Percentiles rank a stretch among this genome's conserved stretches.
phyloP scores from a whole-genome alignment of 192 early-diverging fungal species.

The Thamnidium elegans region DNA sequence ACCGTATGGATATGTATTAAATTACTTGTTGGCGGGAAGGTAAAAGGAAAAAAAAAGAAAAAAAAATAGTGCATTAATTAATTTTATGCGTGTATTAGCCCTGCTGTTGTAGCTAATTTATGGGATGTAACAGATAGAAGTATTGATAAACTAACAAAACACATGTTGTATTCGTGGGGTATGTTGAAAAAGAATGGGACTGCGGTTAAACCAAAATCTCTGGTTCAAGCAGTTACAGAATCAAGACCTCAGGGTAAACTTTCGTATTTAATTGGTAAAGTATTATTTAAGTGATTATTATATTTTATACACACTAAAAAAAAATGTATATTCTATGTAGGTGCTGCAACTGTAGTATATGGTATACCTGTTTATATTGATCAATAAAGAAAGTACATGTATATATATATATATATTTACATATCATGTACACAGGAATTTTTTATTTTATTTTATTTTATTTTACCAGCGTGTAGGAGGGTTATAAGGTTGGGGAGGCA shows the following conservation, averaged over 20 bases:
- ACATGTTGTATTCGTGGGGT: slow-evolving; percentile 72
- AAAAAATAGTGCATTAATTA: not conserved
- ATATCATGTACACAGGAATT: not conserved
- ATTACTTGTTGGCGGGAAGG: slow-evolving; percentile 87
- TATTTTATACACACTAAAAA: no score
- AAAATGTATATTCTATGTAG: no score
- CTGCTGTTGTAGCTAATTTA: slow-evolving; percentile 85
- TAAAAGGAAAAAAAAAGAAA: slow-evolving; percentile 23
- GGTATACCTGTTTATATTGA: slow-evolving; percentile 64
- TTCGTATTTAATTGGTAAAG: slow-evolving; percentile 75
- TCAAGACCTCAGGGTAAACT: slow-evolving; percentile 74
- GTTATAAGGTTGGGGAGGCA: not conserved
- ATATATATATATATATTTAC: no score
- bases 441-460: not conserved
- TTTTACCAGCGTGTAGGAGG: slow-evolving; percentile 6
- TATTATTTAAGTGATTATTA: not conserved
- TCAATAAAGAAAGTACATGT: not conserved
- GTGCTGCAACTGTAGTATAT: slow-evolving; percentile 89
- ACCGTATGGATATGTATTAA: slow-evolving; percentile 74
- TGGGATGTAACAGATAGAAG: slow-evolving; percentile 99
- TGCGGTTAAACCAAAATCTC: slow-evolving; percentile 39
- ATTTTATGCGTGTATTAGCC: slow-evolving; percentile 41
- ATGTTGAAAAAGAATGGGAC: slow-evolving; percentile 34
- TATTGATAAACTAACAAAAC: slow-evolving; percentile 84
- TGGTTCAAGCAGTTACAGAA: slow-evolving; percentile 72